Evolutionary conservation across 179 eudicot genomes (phyloP).

Genomic region (Silene noctiflora): DNA sequence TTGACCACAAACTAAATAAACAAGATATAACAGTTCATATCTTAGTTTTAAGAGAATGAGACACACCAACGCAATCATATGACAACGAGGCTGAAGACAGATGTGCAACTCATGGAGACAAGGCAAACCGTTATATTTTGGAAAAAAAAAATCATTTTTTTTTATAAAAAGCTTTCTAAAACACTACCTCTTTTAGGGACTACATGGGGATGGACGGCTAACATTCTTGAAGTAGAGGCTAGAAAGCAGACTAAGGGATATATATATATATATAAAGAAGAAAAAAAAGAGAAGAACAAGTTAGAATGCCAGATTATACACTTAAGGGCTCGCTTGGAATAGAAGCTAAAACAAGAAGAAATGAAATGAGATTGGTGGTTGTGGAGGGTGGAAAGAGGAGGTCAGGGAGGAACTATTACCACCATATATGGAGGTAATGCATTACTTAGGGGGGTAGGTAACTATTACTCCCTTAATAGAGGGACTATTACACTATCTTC

Average conservation of each 20-base stretch:
- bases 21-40: neutral
- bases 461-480: too few relatives aligned
- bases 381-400: too few relatives aligned
- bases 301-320: neutral
- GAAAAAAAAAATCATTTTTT: neutral
- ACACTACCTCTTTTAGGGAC: neutral
- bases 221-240: conserved; percentile 3
- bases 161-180: neutral
- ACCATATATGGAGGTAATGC: too few relatives aligned
- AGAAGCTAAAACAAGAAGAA: too few relatives aligned
- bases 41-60: neutral
- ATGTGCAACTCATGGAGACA: neutral
- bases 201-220: neutral
- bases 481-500: too few relatives aligned
- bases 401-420: too few relatives aligned
- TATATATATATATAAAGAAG: too few relatives aligned
- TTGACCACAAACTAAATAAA: conserved; percentile 3
- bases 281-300: neutral
- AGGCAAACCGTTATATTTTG: too few relatives aligned
- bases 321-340: too few relatives aligned
- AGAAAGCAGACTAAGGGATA: neutral
- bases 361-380: too few relatives aligned
- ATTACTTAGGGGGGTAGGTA: too few relatives aligned
- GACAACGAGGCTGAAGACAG: neutral
- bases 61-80: neutral